These are phyloP conservation scores for Triticum monococcum DNA, from an alignment of 176 grass and related monocot species.

Conservation along the genomic window DNA sequence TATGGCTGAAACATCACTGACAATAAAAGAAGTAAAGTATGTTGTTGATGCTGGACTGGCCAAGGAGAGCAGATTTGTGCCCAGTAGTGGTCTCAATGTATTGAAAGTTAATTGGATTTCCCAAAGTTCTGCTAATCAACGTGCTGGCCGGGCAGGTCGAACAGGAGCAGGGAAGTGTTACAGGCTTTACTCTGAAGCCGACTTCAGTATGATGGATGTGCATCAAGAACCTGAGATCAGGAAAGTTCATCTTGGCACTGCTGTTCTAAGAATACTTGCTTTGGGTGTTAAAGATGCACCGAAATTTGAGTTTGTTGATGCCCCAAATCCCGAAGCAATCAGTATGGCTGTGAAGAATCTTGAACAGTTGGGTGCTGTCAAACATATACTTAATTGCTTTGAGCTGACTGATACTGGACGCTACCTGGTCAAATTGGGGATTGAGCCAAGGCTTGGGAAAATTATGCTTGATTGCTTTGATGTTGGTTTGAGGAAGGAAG, in stretches of 20 bases:
- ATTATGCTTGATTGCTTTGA: conserved; percentile 85
- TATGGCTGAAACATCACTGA: conserved; percentile 91
- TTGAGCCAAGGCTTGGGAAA: conserved; percentile 90
- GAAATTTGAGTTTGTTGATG: conserved; percentile 91
- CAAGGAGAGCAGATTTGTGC: conserved; percentile 83
- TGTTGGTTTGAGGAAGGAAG: conserved; percentile 77
- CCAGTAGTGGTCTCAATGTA: conserved; percentile 72
- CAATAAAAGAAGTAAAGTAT: conserved; percentile 79
- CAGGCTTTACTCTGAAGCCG: conserved; percentile 85
- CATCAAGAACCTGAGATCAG: conserved; percentile 96
- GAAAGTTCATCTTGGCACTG: conserved; percentile 90
- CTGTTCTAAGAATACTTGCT: conserved; percentile 84
- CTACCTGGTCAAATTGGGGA: conserved; percentile 73
- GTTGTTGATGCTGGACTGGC: conserved; percentile 90
- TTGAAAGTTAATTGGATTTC: conserved; percentile 80
- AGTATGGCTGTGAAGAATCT: conserved; percentile 72
- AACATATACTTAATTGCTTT: conserved; percentile 42
- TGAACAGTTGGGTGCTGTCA: conserved; percentile 77
- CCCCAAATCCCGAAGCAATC: conserved; percentile 75
- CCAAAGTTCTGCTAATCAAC: conserved; percentile 90
- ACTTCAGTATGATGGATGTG: conserved; percentile 77
- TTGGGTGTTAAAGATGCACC: conserved; percentile 59
- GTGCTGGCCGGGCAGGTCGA: conserved; percentile 80
- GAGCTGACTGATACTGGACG: conserved; percentile 64
- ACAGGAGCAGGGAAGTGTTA: conserved; percentile 81